Evolutionary conservation across 495 filamentous ascomycete genomes (phyloP), one percentile per base, ranked within the genome.

Genomic region (Hyaloscypha finlandica): DNA sequence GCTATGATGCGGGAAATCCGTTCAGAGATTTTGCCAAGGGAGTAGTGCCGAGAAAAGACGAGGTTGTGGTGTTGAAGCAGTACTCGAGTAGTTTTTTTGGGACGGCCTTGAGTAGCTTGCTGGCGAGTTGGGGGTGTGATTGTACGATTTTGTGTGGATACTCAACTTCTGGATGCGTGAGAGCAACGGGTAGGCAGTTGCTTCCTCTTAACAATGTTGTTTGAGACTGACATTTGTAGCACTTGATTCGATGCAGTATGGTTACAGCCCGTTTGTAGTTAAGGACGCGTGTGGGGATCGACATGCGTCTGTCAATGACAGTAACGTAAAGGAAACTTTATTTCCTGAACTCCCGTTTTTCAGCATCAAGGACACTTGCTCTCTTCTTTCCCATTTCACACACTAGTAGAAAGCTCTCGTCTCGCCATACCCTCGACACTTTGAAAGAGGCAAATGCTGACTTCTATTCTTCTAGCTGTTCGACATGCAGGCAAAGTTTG

Each of bases 81-180:
- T 63, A 63, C 31, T 48, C 60, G 42, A 63, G 60, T 63, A 63
- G 60, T 3, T 63, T 63, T 39, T 63, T 63, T 63, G 60, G 60
- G 45, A 63, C 60, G 60, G 53, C 35, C 29, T 63, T 63, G 45
- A 63, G 60, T 53, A 51, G 39, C 11, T 30, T 63, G 39, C 42
- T 63, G 37, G 60, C 42, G 37, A 63, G 39, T 53, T 53, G 11
- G 19, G 60, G 39, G 22, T 63, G 60, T 31, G 60, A 63, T 63
- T 37, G 20, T 51, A 63, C 60, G 19, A 63, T 63, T 63, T 52
- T 63, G 60, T 63, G 60, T 53, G 60, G 60, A 22, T 63, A 63
- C 29, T 51, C 39, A 4, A 63, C 60, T 33, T 48, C 33, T 33
- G 60, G 60, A 30, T 63, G 60, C 51, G 60, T 63, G 37, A 51